Conservation (phyloP, 768 basidiomycete genomes). For the Asterophora lycoperdoides region DNA sequence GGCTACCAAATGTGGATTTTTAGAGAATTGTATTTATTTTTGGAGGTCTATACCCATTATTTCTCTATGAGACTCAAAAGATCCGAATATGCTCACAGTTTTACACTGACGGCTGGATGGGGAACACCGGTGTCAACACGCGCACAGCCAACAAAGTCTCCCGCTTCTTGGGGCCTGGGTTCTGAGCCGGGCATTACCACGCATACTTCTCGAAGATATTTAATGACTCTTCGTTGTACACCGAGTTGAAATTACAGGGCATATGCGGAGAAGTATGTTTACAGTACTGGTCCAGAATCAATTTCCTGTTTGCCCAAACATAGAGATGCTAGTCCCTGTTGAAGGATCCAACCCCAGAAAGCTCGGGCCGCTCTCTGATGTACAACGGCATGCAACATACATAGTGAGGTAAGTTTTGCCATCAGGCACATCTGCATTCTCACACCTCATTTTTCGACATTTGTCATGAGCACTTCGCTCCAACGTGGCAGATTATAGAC, state of each 20-base stretch:
- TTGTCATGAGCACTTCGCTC: too few species aligned
- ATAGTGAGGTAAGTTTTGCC: constrained; percentile 6
- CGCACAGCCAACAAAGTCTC: constrained; percentile 14
- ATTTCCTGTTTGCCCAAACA: not conserved
- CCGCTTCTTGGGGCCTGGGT: constrained; percentile 9
- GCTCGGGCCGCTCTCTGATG: constrained; percentile 8
- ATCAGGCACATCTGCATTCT: not conserved
- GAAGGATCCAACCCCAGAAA: not conserved
- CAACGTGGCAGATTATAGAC: too few species aligned
- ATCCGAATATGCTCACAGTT: constrained; percentile 15
- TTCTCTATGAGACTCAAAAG: constrained; percentile 13
- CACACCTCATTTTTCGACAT: not conserved
- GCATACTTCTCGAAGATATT: constrained; percentile 9
- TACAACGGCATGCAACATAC: not conserved
- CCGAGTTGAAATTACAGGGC: too few species aligned
- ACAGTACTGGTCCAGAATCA: not conserved
- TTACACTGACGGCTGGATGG: constrained; percentile 15
- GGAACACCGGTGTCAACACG: constrained; percentile 13
- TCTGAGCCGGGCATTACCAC: constrained; percentile 6
- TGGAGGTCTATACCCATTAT: constrained; percentile 10
- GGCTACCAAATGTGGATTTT: constrained; percentile 19
- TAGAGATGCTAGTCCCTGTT: not conserved
- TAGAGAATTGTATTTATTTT: constrained; percentile 1
- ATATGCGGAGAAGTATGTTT: too few species aligned
- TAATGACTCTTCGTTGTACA: constrained; percentile 1